Evolutionary conservation across 139 green algal genomes (phyloP), one percentile per base, ranked within the genome.

Genomic region (Chlamydomonas asymmetrica): DNA sequence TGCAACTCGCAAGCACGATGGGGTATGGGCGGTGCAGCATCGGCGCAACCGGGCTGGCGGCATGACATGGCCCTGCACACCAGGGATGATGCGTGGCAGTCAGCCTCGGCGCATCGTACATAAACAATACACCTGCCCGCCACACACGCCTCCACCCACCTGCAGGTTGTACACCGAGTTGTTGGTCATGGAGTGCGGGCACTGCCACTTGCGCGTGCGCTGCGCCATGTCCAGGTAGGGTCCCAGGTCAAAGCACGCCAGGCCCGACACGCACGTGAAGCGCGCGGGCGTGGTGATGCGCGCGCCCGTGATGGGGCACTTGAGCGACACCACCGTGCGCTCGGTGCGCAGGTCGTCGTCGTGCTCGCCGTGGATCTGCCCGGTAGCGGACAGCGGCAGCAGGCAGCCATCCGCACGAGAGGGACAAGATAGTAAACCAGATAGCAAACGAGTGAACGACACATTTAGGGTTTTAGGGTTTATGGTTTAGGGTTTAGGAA

Each of bases 171-270:
- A 75, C 45, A 96, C 70, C 4, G 57, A 74, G n/a, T 71, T 76
- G 70, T 88, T 79, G 41, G 78, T 72, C 66, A 93, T 82, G 70
- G 76, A 89, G 79, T 90, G 87, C 1, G 93, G 93, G 83, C 93
- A 94, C 79, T 93, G 86, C 93, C 93, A 97, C 86, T 97, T 97
- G 79, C 87, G 85, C 38, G 85, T 94, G 70, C 84, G 80, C 71
- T 87, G 31, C 23, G 80, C 90, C 74, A 91, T 85, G 20, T 76
- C 78, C 59, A 97, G 78, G 76, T 96, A 97, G 29, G 84, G 77
- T 45, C 92, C 88, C 60, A 97, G 82, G 80, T 97, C 92, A 79
- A 97, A 97, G 29, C 79, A 75, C 18, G 74, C 72, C 41, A 93
- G 82, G 10, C 85, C 90, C 5, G 23, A 37, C 1, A 77, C 62